Percentiles rank a stretch among this genome's conserved stretches.
Conservation (phyloP, 1,139 yeast genomes). For the Groenewaldozyma auringiensis region DNA sequence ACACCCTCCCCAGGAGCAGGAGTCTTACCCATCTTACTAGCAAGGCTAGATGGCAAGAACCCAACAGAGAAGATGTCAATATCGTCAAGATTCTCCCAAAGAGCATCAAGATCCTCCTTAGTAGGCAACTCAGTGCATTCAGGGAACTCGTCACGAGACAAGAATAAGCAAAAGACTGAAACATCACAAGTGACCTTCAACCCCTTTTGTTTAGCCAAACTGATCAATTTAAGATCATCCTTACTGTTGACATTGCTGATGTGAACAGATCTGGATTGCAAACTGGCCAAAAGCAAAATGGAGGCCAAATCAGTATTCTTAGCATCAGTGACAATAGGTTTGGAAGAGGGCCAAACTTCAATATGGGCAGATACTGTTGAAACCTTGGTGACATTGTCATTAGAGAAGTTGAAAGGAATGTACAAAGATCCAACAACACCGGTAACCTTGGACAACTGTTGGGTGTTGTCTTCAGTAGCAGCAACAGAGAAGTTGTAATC, state of each 20-base stretch:
- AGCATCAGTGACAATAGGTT: conserved; percentile 90
- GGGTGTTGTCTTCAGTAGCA: conserved; percentile 65
- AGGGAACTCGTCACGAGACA: conserved; percentile 65
- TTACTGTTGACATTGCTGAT: conserved; percentile 76
- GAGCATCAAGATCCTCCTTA: conserved; percentile 66
- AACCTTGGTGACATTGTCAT: conserved; percentile 52
- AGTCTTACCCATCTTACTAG: conserved; percentile 53
- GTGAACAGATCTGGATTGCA: conserved; percentile 80
- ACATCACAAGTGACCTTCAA: conserved; percentile 88
- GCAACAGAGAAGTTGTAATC: conserved; percentile 81
- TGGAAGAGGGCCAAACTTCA: conserved; percentile 72
- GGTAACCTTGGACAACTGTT: conserved; percentile 55
- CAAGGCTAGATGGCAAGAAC: conserved; percentile 63
- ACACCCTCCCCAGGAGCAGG: conserved; percentile 69
- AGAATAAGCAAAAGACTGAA: conserved; percentile 69
- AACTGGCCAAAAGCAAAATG: conserved; percentile 78
- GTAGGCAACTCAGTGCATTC: conserved; percentile 70
- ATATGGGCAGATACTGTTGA: conserved; percentile 73
- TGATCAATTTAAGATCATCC: conserved; percentile 77
- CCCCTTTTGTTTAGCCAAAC: conserved; percentile 77
- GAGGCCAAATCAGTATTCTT: conserved; percentile 88
- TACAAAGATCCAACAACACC: conserved; percentile 69
- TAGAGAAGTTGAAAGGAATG: conserved; percentile 71
- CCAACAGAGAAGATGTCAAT: conserved; percentile 91
- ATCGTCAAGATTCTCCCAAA: conserved; percentile 67